phyloP scores from a whole-genome alignment of 257 asterid species.

The Lycium barbarum region DNA sequence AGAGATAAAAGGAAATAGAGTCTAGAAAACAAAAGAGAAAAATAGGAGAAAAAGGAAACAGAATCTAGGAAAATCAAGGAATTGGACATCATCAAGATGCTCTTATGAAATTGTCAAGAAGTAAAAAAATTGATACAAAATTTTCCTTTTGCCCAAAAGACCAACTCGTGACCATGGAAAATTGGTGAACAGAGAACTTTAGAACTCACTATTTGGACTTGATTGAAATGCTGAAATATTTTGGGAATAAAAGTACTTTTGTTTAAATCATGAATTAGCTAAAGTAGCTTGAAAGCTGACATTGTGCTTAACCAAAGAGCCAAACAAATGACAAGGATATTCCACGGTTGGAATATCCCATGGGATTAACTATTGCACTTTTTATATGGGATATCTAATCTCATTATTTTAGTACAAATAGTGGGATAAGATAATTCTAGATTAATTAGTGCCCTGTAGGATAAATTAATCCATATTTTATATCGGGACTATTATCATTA shows the following conservation, averaged over 20 bases:
- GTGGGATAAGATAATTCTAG: no score
- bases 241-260: not conserved
- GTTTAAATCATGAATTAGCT: not conserved
- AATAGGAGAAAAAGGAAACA: not conserved
- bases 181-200: not conserved
- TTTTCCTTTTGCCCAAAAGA: no score
- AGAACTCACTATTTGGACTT: not conserved
- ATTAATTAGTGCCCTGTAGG: no score
- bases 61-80: not conserved
- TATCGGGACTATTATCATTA: no score
- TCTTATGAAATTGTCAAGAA: no score
- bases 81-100: not conserved
- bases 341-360: no score
- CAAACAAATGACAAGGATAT: not conserved
- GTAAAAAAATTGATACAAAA: no score
- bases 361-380: no score
- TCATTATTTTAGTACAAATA: no score
- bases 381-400: no score
- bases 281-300: not conserved
- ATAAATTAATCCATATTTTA: no score
- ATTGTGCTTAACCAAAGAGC: not conserved
- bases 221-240: not conserved
- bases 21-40: not conserved
- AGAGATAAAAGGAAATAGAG: not conserved
- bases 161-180: not conserved